A percentile compares a stretch with the other conserved stretches of the same genome.
phyloP scores from a whole-genome alignment of 257 asterid genomes.

The Coffea canephora region DNA sequence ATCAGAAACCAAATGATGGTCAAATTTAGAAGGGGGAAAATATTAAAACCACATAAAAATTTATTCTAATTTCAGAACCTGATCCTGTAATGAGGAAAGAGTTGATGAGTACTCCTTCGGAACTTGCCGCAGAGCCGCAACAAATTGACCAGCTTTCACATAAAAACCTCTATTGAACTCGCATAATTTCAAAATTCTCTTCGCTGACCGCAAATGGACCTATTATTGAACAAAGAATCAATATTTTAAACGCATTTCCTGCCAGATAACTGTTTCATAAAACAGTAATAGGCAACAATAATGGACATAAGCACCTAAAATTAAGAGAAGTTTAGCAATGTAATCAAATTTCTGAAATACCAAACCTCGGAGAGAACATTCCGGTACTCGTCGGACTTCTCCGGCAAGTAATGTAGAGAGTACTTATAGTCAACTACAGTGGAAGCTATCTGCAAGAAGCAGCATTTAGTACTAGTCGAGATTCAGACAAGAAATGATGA shows the following conservation, averaged over 20 bases:
- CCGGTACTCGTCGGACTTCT: slow-evolving; percentile 47
- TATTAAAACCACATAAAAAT: neutral
- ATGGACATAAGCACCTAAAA: neutral
- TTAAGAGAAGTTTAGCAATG: no score
- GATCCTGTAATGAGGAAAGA: slow-evolving; percentile 84
- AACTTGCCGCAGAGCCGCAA: slow-evolving; percentile 75
- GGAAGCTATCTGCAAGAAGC: slow-evolving; percentile 47
- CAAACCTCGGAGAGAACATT: slow-evolving; percentile 55
- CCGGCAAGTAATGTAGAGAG: slow-evolving; percentile 50
- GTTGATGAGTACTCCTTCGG: slow-evolving; percentile 86
- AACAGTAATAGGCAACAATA: no score
- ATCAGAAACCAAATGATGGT: neutral
- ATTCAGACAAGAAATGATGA: neutral
- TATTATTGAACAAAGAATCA: slow-evolving; percentile 8
- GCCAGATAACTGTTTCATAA: neutral
- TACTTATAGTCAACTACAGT: slow-evolving; percentile 70
- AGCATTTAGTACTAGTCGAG: neutral
- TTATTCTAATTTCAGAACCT: slow-evolving; percentile 40
- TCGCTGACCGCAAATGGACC: slow-evolving; percentile 88
- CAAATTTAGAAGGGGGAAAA: neutral
- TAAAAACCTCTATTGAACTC: slow-evolving; percentile 87
- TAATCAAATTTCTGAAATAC: neutral
- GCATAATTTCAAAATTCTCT: slow-evolving; percentile 59
- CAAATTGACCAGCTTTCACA: slow-evolving; percentile 95
- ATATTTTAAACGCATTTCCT: neutral